A percentile compares a stretch with the other conserved stretches of the same genome.
Evolutionary conservation across 257 asterid genomes (phyloP).

Genomic region (Nicotiana paniculata): DNA sequence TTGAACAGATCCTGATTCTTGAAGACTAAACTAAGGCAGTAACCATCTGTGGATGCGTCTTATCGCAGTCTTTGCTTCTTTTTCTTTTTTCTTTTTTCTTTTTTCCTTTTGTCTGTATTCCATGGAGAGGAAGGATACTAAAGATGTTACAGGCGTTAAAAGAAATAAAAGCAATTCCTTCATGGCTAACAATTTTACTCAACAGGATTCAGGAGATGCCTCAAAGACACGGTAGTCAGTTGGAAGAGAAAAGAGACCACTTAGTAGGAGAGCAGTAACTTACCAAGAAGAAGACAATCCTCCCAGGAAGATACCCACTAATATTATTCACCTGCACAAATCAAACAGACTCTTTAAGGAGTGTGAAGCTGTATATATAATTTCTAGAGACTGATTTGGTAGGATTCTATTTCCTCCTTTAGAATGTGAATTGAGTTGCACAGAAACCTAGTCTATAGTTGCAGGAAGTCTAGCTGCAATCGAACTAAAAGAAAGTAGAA

Average conservation of each 20-base stretch:
- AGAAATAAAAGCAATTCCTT: slow-evolving; percentile 4
- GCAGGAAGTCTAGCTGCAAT: neutral
- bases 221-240: neutral
- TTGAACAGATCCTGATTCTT: neutral
- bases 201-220: neutral
- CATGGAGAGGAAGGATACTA: neutral
- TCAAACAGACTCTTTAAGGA: neutral
- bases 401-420: neutral
- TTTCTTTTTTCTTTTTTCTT: no score
- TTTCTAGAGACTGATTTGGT: slow-evolving; percentile 3
- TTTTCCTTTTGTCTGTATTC: neutral
- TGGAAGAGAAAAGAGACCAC: neutral
- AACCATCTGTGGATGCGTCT: neutral
- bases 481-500: neutral
- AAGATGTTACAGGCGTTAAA: neutral
- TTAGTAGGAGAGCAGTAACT: slow-evolving; percentile 19
- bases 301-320: slow-evolving; percentile 98
- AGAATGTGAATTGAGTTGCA: neutral
- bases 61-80: neutral
- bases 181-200: neutral
- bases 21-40: neutral
- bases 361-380: neutral
- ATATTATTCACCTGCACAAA: slow-evolving; percentile 84
- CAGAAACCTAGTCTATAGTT: neutral
- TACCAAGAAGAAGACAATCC: slow-evolving; percentile 98